These are phyloP conservation scores for Neopestalotiopsis sp. DNA, from an alignment of 2,329 filamentous ascomycete genomes.

Conservation along the genomic window DNA sequence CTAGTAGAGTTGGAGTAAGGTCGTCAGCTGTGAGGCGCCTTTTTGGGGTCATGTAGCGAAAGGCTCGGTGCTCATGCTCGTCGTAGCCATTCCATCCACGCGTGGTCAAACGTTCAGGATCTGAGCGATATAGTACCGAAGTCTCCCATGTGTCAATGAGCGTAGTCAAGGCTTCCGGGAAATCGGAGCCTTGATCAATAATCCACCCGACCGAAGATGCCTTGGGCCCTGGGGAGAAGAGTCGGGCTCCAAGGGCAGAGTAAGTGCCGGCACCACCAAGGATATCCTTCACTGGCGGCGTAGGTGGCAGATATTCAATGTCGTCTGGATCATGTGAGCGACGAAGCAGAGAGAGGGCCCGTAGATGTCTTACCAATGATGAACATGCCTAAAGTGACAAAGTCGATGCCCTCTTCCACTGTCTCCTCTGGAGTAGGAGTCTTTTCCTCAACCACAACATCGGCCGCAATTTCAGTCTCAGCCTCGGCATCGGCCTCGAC, in stretches of 20 bases:
- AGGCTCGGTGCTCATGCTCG: constrained; percentile 72
- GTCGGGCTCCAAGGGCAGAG: constrained; percentile 83
- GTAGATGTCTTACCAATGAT: constrained; percentile 64
- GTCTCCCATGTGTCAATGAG: constrained; percentile 79
- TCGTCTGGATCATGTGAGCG: constrained; percentile 67
- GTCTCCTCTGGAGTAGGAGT: constrained; percentile 29
- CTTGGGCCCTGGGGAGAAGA: constrained; percentile 75
- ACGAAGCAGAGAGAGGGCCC: constrained; percentile 16
- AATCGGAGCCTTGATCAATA: constrained; percentile 88
- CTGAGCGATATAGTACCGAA: constrained; percentile 70
- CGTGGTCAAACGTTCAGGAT: constrained; percentile 76
- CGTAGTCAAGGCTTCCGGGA: constrained; percentile 69
- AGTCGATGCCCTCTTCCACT: constrained; percentile 57
- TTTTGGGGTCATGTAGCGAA: constrained; percentile 89
- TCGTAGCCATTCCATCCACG: constrained; percentile 93
- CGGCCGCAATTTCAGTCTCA: neutral
- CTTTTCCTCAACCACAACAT: constrained; percentile 17
- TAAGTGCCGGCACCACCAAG: constrained; percentile 91
- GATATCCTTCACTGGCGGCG: constrained; percentile 72
- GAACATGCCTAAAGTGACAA: constrained; percentile 76
- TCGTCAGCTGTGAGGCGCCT: constrained; percentile 77
- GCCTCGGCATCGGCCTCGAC: constrained; percentile 13
- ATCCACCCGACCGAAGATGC: constrained; percentile 84
- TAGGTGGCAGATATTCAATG: constrained; percentile 81
- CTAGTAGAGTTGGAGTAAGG: constrained; percentile 69